A percentile compares a stretch with the other conserved stretches of the same genome.
Evolutionary conservation across 2,329 filamentous ascomycete genomes (phyloP).

Genomic region (Aureobasidium lini): DNA sequence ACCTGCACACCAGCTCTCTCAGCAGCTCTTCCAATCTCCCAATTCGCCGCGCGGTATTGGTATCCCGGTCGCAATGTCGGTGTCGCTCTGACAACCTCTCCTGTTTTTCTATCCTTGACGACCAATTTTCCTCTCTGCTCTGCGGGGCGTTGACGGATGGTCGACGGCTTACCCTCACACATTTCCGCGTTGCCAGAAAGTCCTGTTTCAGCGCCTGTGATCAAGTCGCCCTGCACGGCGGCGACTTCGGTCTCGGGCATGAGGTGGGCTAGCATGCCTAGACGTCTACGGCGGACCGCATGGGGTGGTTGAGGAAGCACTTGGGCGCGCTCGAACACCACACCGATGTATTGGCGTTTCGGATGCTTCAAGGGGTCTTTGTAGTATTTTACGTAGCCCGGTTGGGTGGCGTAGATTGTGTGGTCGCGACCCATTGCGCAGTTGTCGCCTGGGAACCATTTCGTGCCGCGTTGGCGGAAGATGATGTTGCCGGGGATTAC

Average conservation of each 20-base stretch:
- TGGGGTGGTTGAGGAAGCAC: constrained; percentile 69
- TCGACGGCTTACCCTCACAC: constrained; percentile 18
- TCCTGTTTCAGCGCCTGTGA: constrained; percentile 15
- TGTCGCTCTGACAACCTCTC: constrained; percentile 24
- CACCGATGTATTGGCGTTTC: constrained; percentile 87
- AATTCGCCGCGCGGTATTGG: constrained; percentile 58
- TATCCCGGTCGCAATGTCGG: constrained; percentile 48
- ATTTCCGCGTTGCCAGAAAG: constrained; percentile 15
- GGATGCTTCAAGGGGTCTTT: constrained; percentile 75
- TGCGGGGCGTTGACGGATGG: constrained; percentile 19
- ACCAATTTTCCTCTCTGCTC: constrained; percentile 19
- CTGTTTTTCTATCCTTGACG: constrained; percentile 21
- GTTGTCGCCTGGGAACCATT: constrained; percentile 94
- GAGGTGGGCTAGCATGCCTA: constrained; percentile 61
- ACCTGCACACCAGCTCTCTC: constrained; percentile 54
- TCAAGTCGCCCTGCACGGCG: constrained; percentile 14
- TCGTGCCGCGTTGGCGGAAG: constrained; percentile 90
- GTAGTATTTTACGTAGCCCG: constrained; percentile 96
- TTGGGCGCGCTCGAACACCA: constrained; percentile 77
- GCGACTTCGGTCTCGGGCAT: constrained; percentile 14
- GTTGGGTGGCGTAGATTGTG: constrained; percentile 79
- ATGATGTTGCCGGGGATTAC: constrained; percentile 96
- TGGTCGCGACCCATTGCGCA: constrained; percentile 92
- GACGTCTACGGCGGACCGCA: constrained; percentile 63
- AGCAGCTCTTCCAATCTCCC: constrained; percentile 57